Base-by-base conservation (phyloP, 345 rosid genomes). In the Raphanus raphanistrum region DNA sequence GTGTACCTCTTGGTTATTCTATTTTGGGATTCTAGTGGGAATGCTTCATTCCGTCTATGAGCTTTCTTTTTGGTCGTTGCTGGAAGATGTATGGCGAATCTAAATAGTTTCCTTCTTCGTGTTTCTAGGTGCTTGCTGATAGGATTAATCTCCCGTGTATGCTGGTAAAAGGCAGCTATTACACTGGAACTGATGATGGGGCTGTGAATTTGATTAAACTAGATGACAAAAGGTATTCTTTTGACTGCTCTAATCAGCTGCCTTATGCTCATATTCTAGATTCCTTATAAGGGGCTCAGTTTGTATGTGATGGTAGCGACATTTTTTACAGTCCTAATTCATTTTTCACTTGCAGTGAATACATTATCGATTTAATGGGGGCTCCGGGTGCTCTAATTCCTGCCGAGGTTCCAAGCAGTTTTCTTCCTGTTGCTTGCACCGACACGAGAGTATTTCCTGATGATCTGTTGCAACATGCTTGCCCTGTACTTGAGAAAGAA, bases 181-280 rank as follows among this genome's bases (percentile, higher is more conserved):
- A 92, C 64, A 92, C 98, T 69, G 98, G 98, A 76, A 92, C 98
- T 6, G 98, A 94, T 82, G 97, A 92, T 76, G 98, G 98, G 59
- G 97, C 97, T 66, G 92, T 94, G 80, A 90, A 92, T 83, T 80
- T 94, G 84, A 87, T 94, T 77, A 88, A 83, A 82, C 84, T 89
- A 64, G 87, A 89, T 78, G 66, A 80, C 66, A 92, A 85, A 87
- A 88, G 98, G 98, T 92, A 82, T 71, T 70, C 29, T 48, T n/a
- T 76, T 52, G 41, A 35, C 29, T 65, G 26, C 29, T 71, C 27
- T 66, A 27, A 3, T 71, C 25, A 58, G 66, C 74, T 55, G 58
- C 43, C 26, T 31, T 63, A 16, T 67, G 75, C 57, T 68, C 69
- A 16, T 45, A 25, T 74, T 41, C 36, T 45, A 45, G 68, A 38